Base-by-base conservation (phyloP, 768 basidiomycete species). In the Psilocybe azurescens region DNA sequence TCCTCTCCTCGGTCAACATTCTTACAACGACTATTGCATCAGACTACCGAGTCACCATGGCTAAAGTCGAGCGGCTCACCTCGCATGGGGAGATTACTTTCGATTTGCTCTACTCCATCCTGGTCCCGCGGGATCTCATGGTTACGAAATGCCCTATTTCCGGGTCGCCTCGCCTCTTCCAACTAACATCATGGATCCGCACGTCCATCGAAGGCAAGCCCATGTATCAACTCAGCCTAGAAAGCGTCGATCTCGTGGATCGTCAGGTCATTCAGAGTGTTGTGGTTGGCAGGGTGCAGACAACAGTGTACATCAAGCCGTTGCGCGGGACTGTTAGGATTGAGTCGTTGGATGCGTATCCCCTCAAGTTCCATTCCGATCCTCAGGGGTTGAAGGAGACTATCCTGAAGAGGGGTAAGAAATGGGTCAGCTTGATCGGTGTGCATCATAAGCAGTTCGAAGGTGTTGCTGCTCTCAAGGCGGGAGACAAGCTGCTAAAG, bases 51-150 rank as follows among this genome's bases (percentile, higher is more conserved):
- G 69, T 73, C 30, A 87, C 83, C 5, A 72, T 87, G 53, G 69
- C 77, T 13, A 79, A 74, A 14, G 76, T 88, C 64, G 71, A 77
- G 1, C 79, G 81, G 18, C 79, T 88, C 47, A 82, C 76, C 7
- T 65, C 80, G 1, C 84, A 87, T 62, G 77, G 75, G 11, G 87
- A 89, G 68, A 88, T 88, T 65, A 84, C 83, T 3, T 87, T 79
- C 66, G 80, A 83, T 11, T 75, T 85, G 36, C 76, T 89, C 53
- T 83, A 85, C 67, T 76, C 82, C 13, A 78, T 90, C 62, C 78
- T 86, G 50, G 79, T 86, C 16, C 86, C 87, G 0, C 76, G 82
- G 30, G 79, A 82, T 20, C 70, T 83, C 51, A 73, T 89, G 65
- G 78, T 84, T 32, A 79, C 81, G 1, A 77, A 72, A 11, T 88